Percentiles rank a stretch among this genome's conserved stretches.
phyloP scores from a whole-genome alignment of 371 early-diverging fungal genomes.

The Apophysomyces ossiformis region DNA sequence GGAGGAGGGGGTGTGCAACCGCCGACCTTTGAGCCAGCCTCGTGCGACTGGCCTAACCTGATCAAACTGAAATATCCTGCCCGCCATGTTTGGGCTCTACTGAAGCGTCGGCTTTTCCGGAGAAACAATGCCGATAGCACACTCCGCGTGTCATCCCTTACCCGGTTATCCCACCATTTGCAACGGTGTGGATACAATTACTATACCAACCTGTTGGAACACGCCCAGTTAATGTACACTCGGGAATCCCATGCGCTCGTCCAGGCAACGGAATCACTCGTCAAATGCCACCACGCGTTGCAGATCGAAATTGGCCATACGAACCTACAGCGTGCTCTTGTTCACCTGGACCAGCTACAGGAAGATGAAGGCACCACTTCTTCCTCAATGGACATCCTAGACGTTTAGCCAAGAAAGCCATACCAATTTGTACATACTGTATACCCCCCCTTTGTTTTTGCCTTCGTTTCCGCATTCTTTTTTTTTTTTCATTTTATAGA shows the following conservation, averaged over 20 bases:
- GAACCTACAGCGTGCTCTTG: conserved; percentile 23
- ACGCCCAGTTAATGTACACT: conserved; percentile 33
- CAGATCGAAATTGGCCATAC: conserved; percentile 43
- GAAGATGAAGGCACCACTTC: conserved; percentile 19
- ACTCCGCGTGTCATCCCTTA: conserved; percentile 26
- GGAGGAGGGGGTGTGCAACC: neutral
- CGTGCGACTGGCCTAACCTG: conserved; percentile 39
- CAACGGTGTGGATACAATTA: conserved; percentile 33
- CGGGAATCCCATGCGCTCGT: conserved; percentile 36
- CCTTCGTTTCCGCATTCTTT: neutral
- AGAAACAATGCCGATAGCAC: neutral
- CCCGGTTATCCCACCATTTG: conserved; percentile 31
- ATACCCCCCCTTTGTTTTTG: neutral
- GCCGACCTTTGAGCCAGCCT: conserved; percentile 42
- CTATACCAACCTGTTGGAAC: conserved; percentile 34
- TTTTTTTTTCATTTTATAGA: neutral
- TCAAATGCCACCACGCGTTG: conserved; percentile 34
- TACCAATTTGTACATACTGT: neutral
- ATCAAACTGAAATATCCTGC: conserved; percentile 25
- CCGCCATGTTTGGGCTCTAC: neutral
- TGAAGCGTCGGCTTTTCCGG: conserved; percentile 4
- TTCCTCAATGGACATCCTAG: neutral
- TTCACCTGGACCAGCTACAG: conserved; percentile 28
- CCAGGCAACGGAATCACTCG: conserved; percentile 31
- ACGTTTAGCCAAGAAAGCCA: neutral